Conservation (phyloP, 1,139 yeast genomes). For the Chernovozyma sophiae-reginae region DNA sequence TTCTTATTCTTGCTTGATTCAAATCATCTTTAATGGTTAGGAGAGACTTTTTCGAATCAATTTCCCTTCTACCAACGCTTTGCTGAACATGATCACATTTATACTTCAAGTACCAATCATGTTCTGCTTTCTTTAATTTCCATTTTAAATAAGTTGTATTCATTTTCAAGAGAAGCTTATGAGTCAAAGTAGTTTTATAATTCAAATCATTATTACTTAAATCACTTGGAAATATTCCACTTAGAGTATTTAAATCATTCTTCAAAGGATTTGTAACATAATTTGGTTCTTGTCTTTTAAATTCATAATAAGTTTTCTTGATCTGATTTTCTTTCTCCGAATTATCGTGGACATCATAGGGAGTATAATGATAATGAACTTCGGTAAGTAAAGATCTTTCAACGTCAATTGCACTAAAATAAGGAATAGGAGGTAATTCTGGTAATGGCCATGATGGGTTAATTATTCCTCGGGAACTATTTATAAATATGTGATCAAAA, state of each 20-base stretch:
- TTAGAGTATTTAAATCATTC: constrained; percentile 50
- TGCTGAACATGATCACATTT: constrained; percentile 22
- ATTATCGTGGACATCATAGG: constrained; percentile 44
- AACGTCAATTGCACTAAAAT: constrained; percentile 66
- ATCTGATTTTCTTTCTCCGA: constrained; percentile 16
- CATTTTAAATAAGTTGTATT: constrained; percentile 27
- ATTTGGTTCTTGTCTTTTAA: constrained; percentile 64
- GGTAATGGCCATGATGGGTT: constrained; percentile 73
- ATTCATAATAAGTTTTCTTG: constrained; percentile 50
- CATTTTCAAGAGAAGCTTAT: constrained; percentile 33
- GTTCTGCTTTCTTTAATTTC: constrained; percentile 25
- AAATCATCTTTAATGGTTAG: constrained; percentile 30
- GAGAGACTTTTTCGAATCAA: constrained; percentile 26
- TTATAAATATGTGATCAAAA: constrained; percentile 40
- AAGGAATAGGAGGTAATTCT: constrained; percentile 59
- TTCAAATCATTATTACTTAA: constrained; percentile 15
- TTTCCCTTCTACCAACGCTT: constrained; percentile 28
- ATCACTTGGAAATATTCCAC: constrained; percentile 47
- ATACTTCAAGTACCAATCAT: constrained; percentile 19
- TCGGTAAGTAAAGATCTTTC: constrained; percentile 77
- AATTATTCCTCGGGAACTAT: constrained; percentile 15
- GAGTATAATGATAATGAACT: constrained; percentile 60
- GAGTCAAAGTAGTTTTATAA: constrained; percentile 30
- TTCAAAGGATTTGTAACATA: constrained; percentile 65
- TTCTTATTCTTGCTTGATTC: constrained; percentile 36